Evolutionary conservation across 371 early-diverging fungal species (phyloP), one percentile per base, ranked within the genome.

Genomic region (Rhizomucor miehei): DNA sequence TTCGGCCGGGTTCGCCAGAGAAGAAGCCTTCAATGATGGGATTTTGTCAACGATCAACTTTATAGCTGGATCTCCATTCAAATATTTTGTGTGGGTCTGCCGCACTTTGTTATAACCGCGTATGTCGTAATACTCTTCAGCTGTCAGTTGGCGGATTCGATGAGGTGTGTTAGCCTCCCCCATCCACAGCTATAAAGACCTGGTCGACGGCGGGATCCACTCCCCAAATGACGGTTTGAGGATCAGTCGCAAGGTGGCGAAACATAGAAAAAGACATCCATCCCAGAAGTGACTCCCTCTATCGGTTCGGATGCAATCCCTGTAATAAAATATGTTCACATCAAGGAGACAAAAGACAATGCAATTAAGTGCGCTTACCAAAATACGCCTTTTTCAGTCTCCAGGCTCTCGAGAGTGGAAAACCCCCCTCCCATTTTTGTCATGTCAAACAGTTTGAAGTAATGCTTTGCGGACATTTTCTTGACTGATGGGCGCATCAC

Each of bases 381-480:
- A 23, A 51, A 51, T n/a, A 49, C 37, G 50, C 24, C 14, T 36
- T 49, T n/a, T 16, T 49, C 50, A 36, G 50, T 49, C 36, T 49
- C 35, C 12, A 49, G 36, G 19, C 50, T 49, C n/a, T 49, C 50
- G 36, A 14, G 17, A 4, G 11, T 49, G n/a, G 10, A 12, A 36
- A 1, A n/a, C n/a, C n/a, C n/a, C n/a, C n/a, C n/a, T n/a, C 50
- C 50, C 0, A 49, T 49, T 24, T 49, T 49, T 17, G 24, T 49
- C 50, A 49, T 49, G 12, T 35, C 14, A 16, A 49, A 49, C 5
- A 49, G 38, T 10, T 49, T 36, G 36, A 49, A 49, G 50, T 49
- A 49, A 11, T 4, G n/a, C 35, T 49, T n/a, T 20, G 34, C 20
- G 10, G 37, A 24, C 38, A 14, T 38, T 38, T 14, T 14, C 38